These are phyloP conservation scores for Aegle marmelos DNA, from an alignment of 345 rosid genomes.

Conservation along the genomic window DNA sequence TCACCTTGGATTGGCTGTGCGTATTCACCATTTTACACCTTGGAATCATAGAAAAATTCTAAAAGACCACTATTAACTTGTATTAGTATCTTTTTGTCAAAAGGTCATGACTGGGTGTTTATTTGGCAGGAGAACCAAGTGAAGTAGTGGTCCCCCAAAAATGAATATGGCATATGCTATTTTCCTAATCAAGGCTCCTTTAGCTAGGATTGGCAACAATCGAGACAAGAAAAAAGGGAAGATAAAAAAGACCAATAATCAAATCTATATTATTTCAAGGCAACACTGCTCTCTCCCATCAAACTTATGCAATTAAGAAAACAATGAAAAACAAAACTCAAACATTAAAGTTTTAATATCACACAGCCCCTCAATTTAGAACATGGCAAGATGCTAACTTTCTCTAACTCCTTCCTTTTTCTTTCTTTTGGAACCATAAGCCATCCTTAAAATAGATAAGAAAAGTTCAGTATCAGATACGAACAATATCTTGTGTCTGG, in stretches of 20 bases:
- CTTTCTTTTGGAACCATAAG: slow-evolving; percentile 23
- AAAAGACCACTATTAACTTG: slow-evolving; percentile 7
- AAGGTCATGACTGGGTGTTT: slow-evolving; percentile 17
- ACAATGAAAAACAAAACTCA: slow-evolving; percentile 19
- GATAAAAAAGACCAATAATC: slow-evolving; percentile 15
- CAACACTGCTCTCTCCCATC: slow-evolving; percentile 24
- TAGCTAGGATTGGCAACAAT: slow-evolving; percentile 27
- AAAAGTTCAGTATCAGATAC: slow-evolving; percentile 9
- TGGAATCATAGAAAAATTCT: slow-evolving; percentile 5
- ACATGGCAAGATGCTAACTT: slow-evolving; percentile 44
- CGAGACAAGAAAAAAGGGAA: slow-evolving; percentile 20
- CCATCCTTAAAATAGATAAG: slow-evolving; percentile 10
- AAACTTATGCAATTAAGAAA: slow-evolving; percentile 30
- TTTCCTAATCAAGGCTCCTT: slow-evolving; percentile 23
- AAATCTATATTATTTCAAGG: slow-evolving; percentile 24
- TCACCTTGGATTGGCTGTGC: slow-evolving; percentile 6
- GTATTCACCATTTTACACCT: background rate
- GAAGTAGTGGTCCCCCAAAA: slow-evolving; percentile 33
- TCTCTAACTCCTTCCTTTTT: slow-evolving; percentile 20
- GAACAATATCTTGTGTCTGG: background rate
- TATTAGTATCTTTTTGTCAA: slow-evolving; percentile 10
- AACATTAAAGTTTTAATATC: slow-evolving; percentile 24
- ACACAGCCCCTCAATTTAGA: slow-evolving; percentile 36
- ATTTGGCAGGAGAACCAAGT: slow-evolving; percentile 25
- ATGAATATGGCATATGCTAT: slow-evolving; percentile 34